Conservation (phyloP, 2,329 filamentous ascomycete genomes). For the Plenodomus lindquistii region DNA sequence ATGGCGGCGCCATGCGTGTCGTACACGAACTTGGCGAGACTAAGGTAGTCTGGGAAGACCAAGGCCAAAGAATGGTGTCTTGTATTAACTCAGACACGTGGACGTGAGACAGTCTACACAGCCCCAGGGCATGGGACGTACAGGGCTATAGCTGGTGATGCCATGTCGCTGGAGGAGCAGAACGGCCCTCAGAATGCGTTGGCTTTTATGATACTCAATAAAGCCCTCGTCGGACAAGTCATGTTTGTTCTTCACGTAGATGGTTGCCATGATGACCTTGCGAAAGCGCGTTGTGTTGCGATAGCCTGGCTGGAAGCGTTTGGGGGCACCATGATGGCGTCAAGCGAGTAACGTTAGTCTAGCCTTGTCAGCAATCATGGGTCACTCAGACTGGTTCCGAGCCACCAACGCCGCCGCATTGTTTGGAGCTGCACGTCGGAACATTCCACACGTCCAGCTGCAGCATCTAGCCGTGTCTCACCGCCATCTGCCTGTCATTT, state of each 20-base stretch:
- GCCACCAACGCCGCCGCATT: not conserved
- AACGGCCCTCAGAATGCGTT: constrained; percentile 50
- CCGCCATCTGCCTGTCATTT: not conserved
- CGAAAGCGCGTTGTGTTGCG: constrained; percentile 50
- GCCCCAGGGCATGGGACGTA: constrained; percentile 22
- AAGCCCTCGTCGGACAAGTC: constrained; percentile 51
- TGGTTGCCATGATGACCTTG: constrained; percentile 52
- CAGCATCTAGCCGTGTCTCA: constrained; percentile 1
- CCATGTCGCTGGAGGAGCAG: constrained; percentile 50
- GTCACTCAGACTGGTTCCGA: too few relatives aligned
- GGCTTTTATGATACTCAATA: constrained; percentile 52
- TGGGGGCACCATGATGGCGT: constrained; percentile 47
- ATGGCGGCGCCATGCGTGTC: constrained; percentile 50
- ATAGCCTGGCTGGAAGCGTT: constrained; percentile 53
- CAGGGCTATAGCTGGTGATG: constrained; percentile 51
- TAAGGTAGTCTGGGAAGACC: constrained; percentile 52
- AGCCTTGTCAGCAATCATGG: too few relatives aligned
- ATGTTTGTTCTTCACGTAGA: constrained; percentile 53
- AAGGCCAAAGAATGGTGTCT: constrained; percentile 54
- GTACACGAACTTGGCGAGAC: constrained; percentile 53
- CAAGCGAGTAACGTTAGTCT: too few relatives aligned
- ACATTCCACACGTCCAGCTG: not conserved
- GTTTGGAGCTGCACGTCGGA: not conserved
- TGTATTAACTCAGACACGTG: constrained; percentile 27
- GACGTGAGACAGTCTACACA: not conserved